Percentiles rank a stretch among this genome's conserved stretches.
Evolutionary conservation across 2,329 filamentous ascomycete species (phyloP).

Genomic region (Aureobasidium sp.): DNA sequence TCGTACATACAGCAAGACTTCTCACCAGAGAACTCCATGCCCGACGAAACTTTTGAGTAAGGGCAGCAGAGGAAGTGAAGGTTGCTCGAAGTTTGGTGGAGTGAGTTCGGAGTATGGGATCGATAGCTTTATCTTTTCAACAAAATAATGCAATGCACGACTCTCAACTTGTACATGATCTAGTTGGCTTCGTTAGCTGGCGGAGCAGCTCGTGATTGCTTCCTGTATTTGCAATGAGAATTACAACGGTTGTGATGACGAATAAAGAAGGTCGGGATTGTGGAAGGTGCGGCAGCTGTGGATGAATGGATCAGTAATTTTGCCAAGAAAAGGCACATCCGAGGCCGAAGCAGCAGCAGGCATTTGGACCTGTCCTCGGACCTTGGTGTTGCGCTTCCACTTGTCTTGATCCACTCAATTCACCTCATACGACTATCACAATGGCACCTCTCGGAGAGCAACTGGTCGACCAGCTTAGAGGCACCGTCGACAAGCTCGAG

Average conservation of each 20-base stretch:
- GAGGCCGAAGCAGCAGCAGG: conserved; percentile 4
- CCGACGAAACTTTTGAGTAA: background rate
- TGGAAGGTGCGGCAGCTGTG: background rate
- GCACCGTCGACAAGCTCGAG: conserved; percentile 77
- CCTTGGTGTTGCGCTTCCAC: background rate
- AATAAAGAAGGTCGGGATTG: background rate
- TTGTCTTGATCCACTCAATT: background rate
- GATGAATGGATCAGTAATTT: background rate
- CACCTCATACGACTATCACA: conserved; percentile 30
- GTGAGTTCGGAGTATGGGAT: background rate
- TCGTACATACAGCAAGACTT: background rate
- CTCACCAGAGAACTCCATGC: background rate
- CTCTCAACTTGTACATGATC: background rate
- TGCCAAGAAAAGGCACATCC: conserved; percentile 7
- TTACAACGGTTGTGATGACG: background rate
- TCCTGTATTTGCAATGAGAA: background rate
- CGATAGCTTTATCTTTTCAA: background rate
- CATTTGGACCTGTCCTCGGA: background rate
- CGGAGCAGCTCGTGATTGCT: background rate
- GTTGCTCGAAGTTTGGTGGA: background rate
- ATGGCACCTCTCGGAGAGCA: conserved; percentile 89
- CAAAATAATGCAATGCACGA: background rate
- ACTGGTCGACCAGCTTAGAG: conserved; percentile 71
- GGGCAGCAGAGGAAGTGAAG: background rate
- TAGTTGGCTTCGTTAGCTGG: too few relatives aligned